phyloP scores from a whole-genome alignment of 2,329 filamentous ascomycete species.

The Fusarium siculi region DNA sequence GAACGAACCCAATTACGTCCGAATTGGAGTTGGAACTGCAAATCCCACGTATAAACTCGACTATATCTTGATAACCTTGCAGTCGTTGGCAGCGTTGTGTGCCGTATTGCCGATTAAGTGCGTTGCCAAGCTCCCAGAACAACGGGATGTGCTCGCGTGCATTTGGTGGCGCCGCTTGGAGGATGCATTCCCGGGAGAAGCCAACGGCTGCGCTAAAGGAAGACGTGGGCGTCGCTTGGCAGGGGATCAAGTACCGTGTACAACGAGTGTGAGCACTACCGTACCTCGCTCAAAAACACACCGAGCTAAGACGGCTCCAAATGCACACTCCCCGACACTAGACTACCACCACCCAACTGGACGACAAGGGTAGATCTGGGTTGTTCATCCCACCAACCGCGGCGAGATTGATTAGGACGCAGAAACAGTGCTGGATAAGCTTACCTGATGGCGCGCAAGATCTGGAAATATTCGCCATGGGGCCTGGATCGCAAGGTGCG shows the following conservation, averaged over 20 bases:
- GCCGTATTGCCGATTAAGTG: conserved; percentile 42
- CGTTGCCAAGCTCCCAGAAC: conserved; percentile 33
- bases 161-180: conserved; percentile 29
- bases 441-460: conserved; percentile 15
- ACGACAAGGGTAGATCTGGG: conserved; percentile 30
- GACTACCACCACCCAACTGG: conserved; percentile 26
- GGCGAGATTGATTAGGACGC: neutral
- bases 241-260: conserved; percentile 25
- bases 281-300: neutral
- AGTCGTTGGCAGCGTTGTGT: conserved; percentile 16
- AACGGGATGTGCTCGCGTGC: conserved; percentile 25
- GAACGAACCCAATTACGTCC: conserved; percentile 14
- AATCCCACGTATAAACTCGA: conserved; percentile 26
- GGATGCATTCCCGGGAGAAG: conserved; percentile 33
- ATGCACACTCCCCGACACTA: conserved; percentile 37
- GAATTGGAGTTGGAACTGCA: conserved; percentile 15
- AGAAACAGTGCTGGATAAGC: neutral
- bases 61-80: conserved; percentile 2
- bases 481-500: neutral
- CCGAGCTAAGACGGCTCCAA: neutral
- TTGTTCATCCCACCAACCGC: conserved; percentile 10
- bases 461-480: conserved; percentile 6
- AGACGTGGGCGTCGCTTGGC: conserved; percentile 10
- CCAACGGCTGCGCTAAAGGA: conserved; percentile 10
- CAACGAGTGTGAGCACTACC: neutral